Evolutionary conservation across 768 basidiomycete species (phyloP).

Genomic region (Pulveroboletus sp.): DNA sequence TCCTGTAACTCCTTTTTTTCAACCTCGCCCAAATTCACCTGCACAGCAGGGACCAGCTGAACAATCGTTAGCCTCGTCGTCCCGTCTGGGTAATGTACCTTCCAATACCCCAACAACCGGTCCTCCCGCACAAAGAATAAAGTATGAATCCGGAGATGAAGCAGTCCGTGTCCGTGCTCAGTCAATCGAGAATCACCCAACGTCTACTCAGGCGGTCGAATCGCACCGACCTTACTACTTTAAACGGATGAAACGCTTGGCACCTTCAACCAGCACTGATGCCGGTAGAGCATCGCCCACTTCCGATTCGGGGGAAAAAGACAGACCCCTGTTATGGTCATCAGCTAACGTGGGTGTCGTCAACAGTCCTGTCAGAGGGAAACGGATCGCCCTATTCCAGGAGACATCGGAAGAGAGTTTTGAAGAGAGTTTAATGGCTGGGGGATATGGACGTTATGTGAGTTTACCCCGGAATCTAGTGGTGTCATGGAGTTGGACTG

Average conservation of each 20-base stretch:
- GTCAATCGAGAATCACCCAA: constrained; percentile 45
- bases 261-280: constrained; percentile 33
- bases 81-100: background rate
- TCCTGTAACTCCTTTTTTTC: constrained; percentile 10
- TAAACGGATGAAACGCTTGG: constrained; percentile 49
- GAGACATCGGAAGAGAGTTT: constrained; percentile 82
- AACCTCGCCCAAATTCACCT: constrained; percentile 14
- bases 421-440: constrained; percentile 79
- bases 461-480: constrained; percentile 23
- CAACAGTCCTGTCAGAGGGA: constrained; percentile 67
- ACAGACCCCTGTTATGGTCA: constrained; percentile 19
- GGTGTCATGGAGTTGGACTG: background rate
- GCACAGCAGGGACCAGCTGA: background rate
- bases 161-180: constrained; percentile 56
- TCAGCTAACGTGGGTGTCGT: constrained; percentile 49
- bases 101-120: background rate
- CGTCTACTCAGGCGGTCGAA: constrained; percentile 52
- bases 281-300: constrained; percentile 5
- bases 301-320: constrained; percentile 10
- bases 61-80: background rate
- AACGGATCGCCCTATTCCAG: constrained; percentile 70
- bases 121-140: background rate
- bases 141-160: constrained; percentile 45
- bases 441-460: constrained; percentile 75
- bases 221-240: constrained; percentile 68